Conservation (phyloP, 2,329 filamentous ascomycete species). For the Sporothrix curviconia region DNA sequence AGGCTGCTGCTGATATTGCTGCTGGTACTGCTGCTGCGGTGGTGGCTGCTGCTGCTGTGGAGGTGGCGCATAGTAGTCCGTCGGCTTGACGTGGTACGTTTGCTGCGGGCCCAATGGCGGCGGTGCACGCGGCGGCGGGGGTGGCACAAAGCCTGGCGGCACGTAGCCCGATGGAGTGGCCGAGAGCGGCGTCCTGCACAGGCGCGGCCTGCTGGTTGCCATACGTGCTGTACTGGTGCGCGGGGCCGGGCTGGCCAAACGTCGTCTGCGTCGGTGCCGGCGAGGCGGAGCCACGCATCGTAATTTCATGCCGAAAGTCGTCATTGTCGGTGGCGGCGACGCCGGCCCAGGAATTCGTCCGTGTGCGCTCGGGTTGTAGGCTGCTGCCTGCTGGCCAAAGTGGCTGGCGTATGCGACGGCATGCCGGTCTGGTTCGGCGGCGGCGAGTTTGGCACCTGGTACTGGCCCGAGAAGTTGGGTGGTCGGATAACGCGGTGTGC, state of each 20-base stretch:
- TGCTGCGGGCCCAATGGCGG: slow-evolving; percentile 57
- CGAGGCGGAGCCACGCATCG: slow-evolving; percentile 37
- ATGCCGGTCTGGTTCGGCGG: slow-evolving; percentile 41
- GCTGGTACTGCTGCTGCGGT: slow-evolving; percentile 19
- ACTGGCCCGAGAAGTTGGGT: slow-evolving; percentile 51
- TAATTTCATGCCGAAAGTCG: slow-evolving; percentile 30
- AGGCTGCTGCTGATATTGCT: slow-evolving; percentile 30
- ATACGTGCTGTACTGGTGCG: slow-evolving; percentile 41
- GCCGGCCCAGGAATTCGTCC: slow-evolving; percentile 52
- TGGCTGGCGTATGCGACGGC: slow-evolving; percentile 26
- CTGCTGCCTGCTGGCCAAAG: slow-evolving; percentile 38
- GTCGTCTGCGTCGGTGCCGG: slow-evolving; percentile 57
- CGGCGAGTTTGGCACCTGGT: slow-evolving; percentile 52
- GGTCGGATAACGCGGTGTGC: slow-evolving; percentile 47
- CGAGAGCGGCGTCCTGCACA: slow-evolving; percentile 34
- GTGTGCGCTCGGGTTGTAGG: slow-evolving; percentile 53
- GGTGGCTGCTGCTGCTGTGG: slow-evolving; percentile 37
- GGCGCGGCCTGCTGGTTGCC: slow-evolving; percentile 38
- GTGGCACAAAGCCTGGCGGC: slow-evolving; percentile 54
- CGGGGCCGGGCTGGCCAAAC: slow-evolving; percentile 41
- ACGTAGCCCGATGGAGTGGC: slow-evolving; percentile 34
- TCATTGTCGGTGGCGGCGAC: slow-evolving; percentile 35
- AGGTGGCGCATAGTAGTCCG: slow-evolving; percentile 29
- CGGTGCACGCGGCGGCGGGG: slow-evolving; percentile 57
- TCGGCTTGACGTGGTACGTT: slow-evolving; percentile 46